These are phyloP conservation scores for Guadua angustifolia DNA, from an alignment of 176 grass and related monocot species.

Conservation along the genomic window DNA sequence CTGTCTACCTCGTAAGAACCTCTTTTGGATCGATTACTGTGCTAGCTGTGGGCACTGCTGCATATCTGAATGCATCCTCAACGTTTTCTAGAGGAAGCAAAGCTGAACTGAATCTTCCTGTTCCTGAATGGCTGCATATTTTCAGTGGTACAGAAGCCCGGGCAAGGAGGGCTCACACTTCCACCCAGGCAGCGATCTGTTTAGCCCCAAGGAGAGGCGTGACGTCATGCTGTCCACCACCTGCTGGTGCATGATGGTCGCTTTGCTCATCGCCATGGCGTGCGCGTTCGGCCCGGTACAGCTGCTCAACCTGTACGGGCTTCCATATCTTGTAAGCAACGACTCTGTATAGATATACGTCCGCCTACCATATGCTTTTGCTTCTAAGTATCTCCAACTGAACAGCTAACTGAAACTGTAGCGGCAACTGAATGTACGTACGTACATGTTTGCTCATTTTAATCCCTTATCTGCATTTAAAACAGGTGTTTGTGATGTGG, in stretches of 20 bases:
- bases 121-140: background rate
- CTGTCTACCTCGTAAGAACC: slow-evolving; percentile 62
- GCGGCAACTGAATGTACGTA: background rate
- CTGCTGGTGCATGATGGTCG: slow-evolving; percentile 70
- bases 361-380: background rate
- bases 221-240: slow-evolving; percentile 67
- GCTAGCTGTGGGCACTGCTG: too few species aligned
- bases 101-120: background rate
- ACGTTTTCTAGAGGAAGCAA: background rate
- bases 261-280: slow-evolving; percentile 56
- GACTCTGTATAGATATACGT: too few species aligned
- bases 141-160: slow-evolving; percentile 68
- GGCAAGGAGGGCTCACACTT: slow-evolving; percentile 85
- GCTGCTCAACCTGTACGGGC: slow-evolving; percentile 72
- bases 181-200: slow-evolving; percentile 72
- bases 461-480: background rate
- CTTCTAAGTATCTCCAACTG: background rate
- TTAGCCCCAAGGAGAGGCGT: slow-evolving; percentile 56
- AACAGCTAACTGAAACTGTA: slow-evolving; percentile 9
- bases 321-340: slow-evolving; percentile 68
- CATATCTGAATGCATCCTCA: background rate
- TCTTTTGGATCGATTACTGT: background rate
- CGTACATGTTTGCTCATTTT: background rate
- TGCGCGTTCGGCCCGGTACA: slow-evolving; percentile 35
- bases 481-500: slow-evolving; percentile 93